Conservation (phyloP, 208 protist genomes). For the Balamuthia mandrillaris region DNA sequence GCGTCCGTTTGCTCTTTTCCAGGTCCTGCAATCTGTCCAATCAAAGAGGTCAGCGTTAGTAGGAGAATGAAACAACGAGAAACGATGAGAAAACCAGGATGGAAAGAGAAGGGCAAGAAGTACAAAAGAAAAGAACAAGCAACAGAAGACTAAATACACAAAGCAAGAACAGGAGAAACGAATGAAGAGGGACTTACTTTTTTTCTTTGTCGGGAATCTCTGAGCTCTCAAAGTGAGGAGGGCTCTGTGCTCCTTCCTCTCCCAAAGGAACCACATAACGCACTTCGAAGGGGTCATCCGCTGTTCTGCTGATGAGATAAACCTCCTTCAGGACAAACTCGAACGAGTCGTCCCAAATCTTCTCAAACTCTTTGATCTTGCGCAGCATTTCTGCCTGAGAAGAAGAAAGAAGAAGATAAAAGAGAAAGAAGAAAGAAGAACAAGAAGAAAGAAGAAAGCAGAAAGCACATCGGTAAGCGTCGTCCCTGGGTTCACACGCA, state of each 20-base stretch:
- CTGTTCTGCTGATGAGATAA: slow-evolving; percentile 26
- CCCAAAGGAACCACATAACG: slow-evolving; percentile 1
- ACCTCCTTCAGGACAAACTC: slow-evolving; percentile 12
- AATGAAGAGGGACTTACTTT: not conserved
- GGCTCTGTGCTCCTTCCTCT: not conserved
- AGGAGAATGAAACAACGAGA: too few relatives aligned
- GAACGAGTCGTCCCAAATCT: not conserved
- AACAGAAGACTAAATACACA: too few relatives aligned
- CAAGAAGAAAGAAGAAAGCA: not conserved
- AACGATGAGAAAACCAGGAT: not conserved
- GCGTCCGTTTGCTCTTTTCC: too few relatives aligned
- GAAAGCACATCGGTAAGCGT: too few relatives aligned
- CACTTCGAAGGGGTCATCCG: slow-evolving; percentile 2
- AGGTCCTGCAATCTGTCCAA: too few relatives aligned
- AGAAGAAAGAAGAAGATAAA: not conserved
- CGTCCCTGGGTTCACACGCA: not conserved
- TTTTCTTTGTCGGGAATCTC: not conserved
- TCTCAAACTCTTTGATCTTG: not conserved
- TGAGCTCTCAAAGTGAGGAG: not conserved
- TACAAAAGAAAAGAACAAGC: not conserved
- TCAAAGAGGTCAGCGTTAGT: too few relatives aligned
- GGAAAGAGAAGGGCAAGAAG: not conserved
- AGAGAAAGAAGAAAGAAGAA: not conserved
- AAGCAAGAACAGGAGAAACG: too few relatives aligned
- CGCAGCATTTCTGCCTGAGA: not conserved